Conservation (phyloP, 345 rosid genomes). For the Rhodamnia rubescens region DNA sequence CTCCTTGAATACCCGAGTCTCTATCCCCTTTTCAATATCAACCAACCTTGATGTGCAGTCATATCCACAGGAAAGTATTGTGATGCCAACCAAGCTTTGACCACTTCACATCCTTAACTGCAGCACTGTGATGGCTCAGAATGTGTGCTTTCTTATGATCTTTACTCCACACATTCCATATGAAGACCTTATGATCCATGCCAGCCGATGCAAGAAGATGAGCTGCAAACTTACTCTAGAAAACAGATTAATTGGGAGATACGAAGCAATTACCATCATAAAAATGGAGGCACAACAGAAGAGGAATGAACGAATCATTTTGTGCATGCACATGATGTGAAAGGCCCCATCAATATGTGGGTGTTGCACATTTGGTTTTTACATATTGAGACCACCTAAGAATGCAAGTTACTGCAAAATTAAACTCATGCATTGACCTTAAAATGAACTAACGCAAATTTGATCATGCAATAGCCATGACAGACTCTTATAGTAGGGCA, state of each 20-base stretch:
- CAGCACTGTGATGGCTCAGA: slow-evolving; percentile 42
- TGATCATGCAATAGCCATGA: too few species aligned
- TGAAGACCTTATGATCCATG: slow-evolving; percentile 48
- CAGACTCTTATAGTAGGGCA: too few species aligned
- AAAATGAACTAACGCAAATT: too few species aligned
- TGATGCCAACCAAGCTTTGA: slow-evolving; percentile 35
- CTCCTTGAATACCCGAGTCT: slow-evolving; percentile 49
- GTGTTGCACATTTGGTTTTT: too few species aligned
- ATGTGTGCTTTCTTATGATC: slow-evolving; percentile 43
- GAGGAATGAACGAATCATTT: neutral
- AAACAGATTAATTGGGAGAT: slow-evolving; percentile 32
- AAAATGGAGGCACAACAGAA: neutral
- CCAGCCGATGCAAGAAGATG: slow-evolving; percentile 92
- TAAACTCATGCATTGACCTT: too few species aligned
- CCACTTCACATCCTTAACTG: slow-evolving; percentile 78
- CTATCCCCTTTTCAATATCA: slow-evolving; percentile 66
- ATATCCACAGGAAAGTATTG: slow-evolving; percentile 76
- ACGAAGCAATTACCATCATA: neutral
- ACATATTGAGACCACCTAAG: too few species aligned
- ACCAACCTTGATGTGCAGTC: slow-evolving; percentile 55
- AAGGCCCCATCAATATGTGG: too few species aligned
- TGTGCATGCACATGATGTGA: too few species aligned
- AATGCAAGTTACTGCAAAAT: too few species aligned
- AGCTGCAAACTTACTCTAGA: slow-evolving; percentile 50
- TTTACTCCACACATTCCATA: slow-evolving; percentile 83